Evolutionary conservation across 805 yeast species (phyloP).

Genomic region (Candida maesae): DNA sequence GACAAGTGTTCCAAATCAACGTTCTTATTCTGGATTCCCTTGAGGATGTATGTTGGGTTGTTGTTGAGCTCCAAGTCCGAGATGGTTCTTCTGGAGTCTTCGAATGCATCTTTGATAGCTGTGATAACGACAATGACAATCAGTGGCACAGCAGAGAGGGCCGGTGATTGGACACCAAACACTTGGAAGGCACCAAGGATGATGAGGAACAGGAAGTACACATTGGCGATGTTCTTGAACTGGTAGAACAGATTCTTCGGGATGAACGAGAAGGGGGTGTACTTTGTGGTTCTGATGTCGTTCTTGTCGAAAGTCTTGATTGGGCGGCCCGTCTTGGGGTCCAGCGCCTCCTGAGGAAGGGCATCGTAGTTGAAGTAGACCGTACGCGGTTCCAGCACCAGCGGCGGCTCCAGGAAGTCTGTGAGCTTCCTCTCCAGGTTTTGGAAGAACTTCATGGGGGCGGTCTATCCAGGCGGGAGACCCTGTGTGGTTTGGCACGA

Average conservation of each 20-base stretch:
- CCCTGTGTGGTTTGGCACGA: too few species aligned
- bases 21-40: constrained; percentile 52
- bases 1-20: constrained; percentile 47
- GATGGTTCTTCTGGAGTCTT: constrained; percentile 71
- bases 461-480: too few species aligned
- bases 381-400: constrained; percentile 14
- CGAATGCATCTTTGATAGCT: constrained; percentile 75
- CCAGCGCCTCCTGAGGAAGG: constrained; percentile 12
- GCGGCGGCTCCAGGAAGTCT: constrained; percentile 15
- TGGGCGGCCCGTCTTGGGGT: constrained; percentile 15
- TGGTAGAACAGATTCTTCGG: constrained; percentile 82
- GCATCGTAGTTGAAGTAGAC: constrained; percentile 16
- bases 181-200: constrained; percentile 74
- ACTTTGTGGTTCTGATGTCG: constrained; percentile 91
- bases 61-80: constrained; percentile 75
- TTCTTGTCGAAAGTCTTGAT: constrained; percentile 34
- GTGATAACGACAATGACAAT: constrained; percentile 74
- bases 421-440: constrained; percentile 6
- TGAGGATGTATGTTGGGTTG: constrained; percentile 62
- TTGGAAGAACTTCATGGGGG: constrained; percentile 1
- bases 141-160: constrained; percentile 69
- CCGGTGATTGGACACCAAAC: constrained; percentile 81
- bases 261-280: constrained; percentile 83
- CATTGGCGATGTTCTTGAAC: constrained; percentile 85
- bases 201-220: constrained; percentile 76